Percentiles rank a stretch among this genome's conserved stretches.
Conservation (phyloP, 768 basidiomycete species). For the Leucocoprinus sp. region DNA sequence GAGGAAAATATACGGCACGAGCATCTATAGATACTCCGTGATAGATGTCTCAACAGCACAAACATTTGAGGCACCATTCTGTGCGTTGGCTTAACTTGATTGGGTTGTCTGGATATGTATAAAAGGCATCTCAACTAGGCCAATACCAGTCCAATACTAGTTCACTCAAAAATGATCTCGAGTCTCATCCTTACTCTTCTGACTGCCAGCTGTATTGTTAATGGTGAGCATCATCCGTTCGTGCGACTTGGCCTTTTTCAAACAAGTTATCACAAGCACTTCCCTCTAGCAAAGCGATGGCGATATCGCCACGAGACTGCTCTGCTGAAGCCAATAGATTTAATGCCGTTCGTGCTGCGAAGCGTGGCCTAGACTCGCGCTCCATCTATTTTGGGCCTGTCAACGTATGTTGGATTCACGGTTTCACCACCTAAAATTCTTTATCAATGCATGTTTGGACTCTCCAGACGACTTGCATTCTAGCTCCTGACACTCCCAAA, state of each 20-base stretch:
- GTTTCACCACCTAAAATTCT: neutral
- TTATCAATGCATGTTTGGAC: neutral
- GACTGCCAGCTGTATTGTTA: neutral
- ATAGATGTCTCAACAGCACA: neutral
- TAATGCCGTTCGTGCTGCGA: slow-evolving; percentile 14
- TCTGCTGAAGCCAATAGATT: slow-evolving; percentile 16
- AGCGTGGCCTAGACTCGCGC: slow-evolving; percentile 16
- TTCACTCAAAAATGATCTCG: slow-evolving; percentile 2
- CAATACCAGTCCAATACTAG: neutral
- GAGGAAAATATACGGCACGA: slow-evolving; percentile 5
- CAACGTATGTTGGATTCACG: slow-evolving; percentile 14
- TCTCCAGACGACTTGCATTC: slow-evolving; percentile 17
- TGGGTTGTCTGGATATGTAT: slow-evolving; percentile 3
- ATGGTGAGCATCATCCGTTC: neutral
- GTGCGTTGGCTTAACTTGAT: slow-evolving; percentile 8
- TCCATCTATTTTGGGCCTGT: slow-evolving; percentile 16
- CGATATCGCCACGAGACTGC: slow-evolving; percentile 15
- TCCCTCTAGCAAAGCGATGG: slow-evolving; percentile 6
- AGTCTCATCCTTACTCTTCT: slow-evolving; percentile 3
- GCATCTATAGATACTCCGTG: neutral
- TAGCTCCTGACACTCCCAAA: slow-evolving; percentile 15
- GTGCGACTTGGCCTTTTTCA: neutral
- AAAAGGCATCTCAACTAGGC: neutral
- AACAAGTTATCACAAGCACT: neutral
- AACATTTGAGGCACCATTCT: neutral